Evolutionary conservation across 768 basidiomycete species (phyloP), one percentile per base, ranked within the genome.

Genomic region (Suillus ampliporus): DNA sequence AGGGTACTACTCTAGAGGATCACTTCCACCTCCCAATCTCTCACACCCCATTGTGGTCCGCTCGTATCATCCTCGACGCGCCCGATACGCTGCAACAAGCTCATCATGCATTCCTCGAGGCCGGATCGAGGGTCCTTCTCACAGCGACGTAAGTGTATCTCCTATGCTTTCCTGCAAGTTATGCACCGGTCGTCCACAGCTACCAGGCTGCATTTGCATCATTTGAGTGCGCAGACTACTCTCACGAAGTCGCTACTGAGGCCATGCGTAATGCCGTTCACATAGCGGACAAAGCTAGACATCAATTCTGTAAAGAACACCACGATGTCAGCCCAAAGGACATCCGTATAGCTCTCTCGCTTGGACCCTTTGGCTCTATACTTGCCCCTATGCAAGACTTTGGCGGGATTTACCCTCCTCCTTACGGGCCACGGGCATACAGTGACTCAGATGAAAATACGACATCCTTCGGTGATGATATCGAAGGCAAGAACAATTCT

Each of bases 341-440:
- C 53, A 70, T 83, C 65, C 79, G 76, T 31, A 81, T 94, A 40
- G 89, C 85, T 3, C 79, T 95, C 5, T 92, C 89, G 6, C 75
- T 93, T 34, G 92, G 92, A 19, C 87, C 90, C 0, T 92, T 84
- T 68, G 91, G 92, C 41, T 88, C 89, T 2, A 87, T 83, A 5
- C 77, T 91, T 17, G 71, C 73, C 8, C 86, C 87, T 0, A 82
- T 89, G 58, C 87, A 90, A 62, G 92, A 94, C 70, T 93, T 89
- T 68, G 80, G 83, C 62, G 92, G 90, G 8, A 78, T 84, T 65
- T 94, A 92, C 69, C 92, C 92, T 2, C 87, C 89, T 0, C 90
- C 91, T 0, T 92, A 83, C 68, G 91, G 90, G 1, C 90, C 91
- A 3, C 78, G 73, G 61, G 82, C 70, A 26, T 82, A 74, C 63